These are phyloP conservation scores for Fraxinus americana DNA, from an alignment of 257 asterid species.

Conservation along the genomic window DNA sequence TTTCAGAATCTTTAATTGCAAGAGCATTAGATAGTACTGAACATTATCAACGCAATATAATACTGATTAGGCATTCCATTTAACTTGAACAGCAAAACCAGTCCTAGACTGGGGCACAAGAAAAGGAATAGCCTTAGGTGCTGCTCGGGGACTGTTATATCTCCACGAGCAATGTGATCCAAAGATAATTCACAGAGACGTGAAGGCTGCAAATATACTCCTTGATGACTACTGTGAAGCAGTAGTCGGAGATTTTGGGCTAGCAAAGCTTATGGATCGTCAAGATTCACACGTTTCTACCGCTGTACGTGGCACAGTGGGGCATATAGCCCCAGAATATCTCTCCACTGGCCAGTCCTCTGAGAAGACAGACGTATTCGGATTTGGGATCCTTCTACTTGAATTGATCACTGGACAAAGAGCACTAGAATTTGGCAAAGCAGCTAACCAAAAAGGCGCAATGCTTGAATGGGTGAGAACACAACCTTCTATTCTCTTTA, in stretches of 20 bases:
- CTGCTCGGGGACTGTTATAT: conserved; percentile 86
- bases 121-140: conserved; percentile 86
- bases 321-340: conserved; percentile 97
- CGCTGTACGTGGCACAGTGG: conserved; percentile 97
- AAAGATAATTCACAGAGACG: conserved; percentile 94
- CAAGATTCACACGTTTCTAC: conserved; percentile 95
- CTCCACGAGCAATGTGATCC: conserved; percentile 99
- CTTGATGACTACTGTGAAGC: conserved; percentile 96
- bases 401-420: conserved; percentile 91
- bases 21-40: not conserved
- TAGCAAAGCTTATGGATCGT: conserved; percentile 96
- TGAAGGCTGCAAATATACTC: conserved; percentile 92
- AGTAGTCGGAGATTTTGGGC: conserved; percentile 96
- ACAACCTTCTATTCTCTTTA: not conserved
- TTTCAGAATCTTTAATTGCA: not conserved
- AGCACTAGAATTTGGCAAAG: conserved; percentile 84
- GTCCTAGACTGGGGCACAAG: conserved; percentile 86
- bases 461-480: conserved; percentile 92
- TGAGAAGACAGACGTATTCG: conserved; percentile 97
- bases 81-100: conserved; percentile 64
- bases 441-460: conserved; percentile 85
- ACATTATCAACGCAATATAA: not conserved
- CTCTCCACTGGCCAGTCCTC: conserved; percentile 98
- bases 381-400: conserved; percentile 92
- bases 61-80: not conserved